A percentile compares a stretch with the other conserved stretches of the same genome.
These are phyloP conservation scores for Parastagonospora avenae DNA, from an alignment of 2,329 filamentous ascomycete species.

Conservation along the genomic window DNA sequence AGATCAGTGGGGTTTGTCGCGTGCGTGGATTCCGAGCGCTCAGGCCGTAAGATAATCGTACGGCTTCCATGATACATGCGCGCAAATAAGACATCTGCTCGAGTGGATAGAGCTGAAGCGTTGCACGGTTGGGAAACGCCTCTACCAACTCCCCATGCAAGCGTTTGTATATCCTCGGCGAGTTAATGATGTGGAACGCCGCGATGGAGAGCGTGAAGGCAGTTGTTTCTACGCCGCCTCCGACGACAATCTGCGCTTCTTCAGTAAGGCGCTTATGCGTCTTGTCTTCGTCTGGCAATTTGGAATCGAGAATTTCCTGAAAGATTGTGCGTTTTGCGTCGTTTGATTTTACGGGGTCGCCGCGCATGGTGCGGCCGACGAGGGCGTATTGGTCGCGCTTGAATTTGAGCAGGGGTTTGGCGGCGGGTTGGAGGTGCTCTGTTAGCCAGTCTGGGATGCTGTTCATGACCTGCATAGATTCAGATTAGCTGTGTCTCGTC, in stretches of 20 bases:
- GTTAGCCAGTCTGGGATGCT: conserved; percentile 36
- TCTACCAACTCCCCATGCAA: conserved; percentile 38
- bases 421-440: conserved; percentile 38
- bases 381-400: conserved; percentile 33
- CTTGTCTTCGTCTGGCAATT: conserved; percentile 44
- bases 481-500: neutral
- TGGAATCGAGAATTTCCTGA: conserved; percentile 38
- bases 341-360: conserved; percentile 37
- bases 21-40: conserved; percentile 47
- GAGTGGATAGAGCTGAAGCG: conserved; percentile 27
- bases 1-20: conserved; percentile 23
- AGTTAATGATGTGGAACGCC: conserved; percentile 41
- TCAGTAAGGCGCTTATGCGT: conserved; percentile 43
- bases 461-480: conserved; percentile 34
- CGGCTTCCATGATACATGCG: conserved; percentile 36
- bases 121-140: conserved; percentile 31
- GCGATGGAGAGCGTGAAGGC: conserved; percentile 39
- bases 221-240: conserved; percentile 49
- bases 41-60: conserved; percentile 47
- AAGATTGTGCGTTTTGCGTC: conserved; percentile 43
- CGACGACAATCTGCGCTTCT: conserved; percentile 47
- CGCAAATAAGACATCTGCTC: conserved; percentile 36
- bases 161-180: conserved; percentile 34
- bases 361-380: conserved; percentile 32
- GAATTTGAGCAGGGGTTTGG: conserved; percentile 38